phyloP scores from a whole-genome alignment of 2,329 filamentous ascomycete species.

The Acrocalymma vagum region DNA sequence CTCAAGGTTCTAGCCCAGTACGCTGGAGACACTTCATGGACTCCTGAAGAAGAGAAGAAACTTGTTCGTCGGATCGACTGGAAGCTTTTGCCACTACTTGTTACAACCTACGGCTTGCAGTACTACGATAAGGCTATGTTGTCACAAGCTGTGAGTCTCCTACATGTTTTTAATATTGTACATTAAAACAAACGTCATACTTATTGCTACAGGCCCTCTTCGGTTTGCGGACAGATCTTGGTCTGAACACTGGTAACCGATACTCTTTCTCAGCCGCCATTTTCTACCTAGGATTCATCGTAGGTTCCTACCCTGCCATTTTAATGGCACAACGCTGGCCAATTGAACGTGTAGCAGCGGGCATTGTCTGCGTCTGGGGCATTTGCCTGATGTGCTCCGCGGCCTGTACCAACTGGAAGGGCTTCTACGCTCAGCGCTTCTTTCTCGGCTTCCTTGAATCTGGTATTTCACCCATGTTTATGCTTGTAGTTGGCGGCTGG shows the following conservation, averaged over 20 bases:
- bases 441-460: conserved; percentile 63
- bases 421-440: conserved; percentile 59
- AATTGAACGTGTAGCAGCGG: conserved; percentile 56
- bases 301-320: conserved; percentile 58
- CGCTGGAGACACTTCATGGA: conserved; percentile 54
- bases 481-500: conserved; percentile 64
- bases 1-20: conserved; percentile 52
- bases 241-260: conserved; percentile 48
- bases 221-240: conserved; percentile 39
- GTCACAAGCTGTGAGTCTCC: conserved; percentile 56
- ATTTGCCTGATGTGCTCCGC: conserved; percentile 56
- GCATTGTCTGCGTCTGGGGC: conserved; percentile 55
- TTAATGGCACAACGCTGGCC: conserved; percentile 56
- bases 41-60: conserved; percentile 49
- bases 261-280: conserved; percentile 55
- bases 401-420: conserved; percentile 59
- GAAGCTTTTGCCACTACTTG: conserved; percentile 30
- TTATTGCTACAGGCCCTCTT: conserved; percentile 45
- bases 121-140: conserved; percentile 57
- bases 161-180: too few species aligned
- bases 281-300: conserved; percentile 56
- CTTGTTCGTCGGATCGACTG: conserved; percentile 32
- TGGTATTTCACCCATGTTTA: conserved; percentile 61
- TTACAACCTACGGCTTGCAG: conserved; percentile 37
- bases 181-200: too few species aligned